phyloP scores from a whole-genome alignment of 1,139 yeast species.

The Taiozyma sp. region DNA sequence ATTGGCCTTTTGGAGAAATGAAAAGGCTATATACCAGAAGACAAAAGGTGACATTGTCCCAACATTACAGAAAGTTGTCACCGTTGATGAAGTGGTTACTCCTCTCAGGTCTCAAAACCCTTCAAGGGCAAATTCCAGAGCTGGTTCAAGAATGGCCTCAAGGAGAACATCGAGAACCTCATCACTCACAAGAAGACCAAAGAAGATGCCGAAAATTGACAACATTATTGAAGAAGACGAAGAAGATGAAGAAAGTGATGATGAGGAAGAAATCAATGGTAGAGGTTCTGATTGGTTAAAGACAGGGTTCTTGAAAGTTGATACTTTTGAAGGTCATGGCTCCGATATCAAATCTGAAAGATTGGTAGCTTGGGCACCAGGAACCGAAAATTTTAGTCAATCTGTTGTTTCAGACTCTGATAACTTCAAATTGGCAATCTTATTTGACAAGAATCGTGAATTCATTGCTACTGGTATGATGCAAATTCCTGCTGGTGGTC shows the following conservation, averaged over 20 bases:
- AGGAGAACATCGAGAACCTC: conserved; percentile 7
- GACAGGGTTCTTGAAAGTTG: conserved; percentile 40
- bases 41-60: conserved; percentile 48
- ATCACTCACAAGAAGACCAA: conserved; percentile 3
- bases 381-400: conserved; percentile 43
- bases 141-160: conserved; percentile 4
- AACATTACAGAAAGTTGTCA: conserved; percentile 53
- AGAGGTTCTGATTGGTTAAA: conserved; percentile 53
- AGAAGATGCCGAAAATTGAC: conserved; percentile 1
- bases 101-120: conserved; percentile 8
- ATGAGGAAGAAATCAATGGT: conserved; percentile 23
- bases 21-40: conserved; percentile 59
- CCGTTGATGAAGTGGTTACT: conserved; percentile 32
- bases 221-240: conserved; percentile 5
- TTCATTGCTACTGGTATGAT: conserved; percentile 75
- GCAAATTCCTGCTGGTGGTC: conserved; percentile 58
- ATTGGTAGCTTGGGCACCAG: conserved; percentile 67
- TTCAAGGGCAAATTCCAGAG: conserved; percentile 16
- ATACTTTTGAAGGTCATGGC: conserved; percentile 50
- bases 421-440: conserved; percentile 55
- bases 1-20: conserved; percentile 82
- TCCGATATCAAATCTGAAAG: conserved; percentile 39
- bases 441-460: conserved; percentile 63
- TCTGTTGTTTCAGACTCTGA: conserved; percentile 43
- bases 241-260: conserved; percentile 11